phyloP scores from a whole-genome alignment of 441 rosid species.

The Populus hybrid region DNA sequence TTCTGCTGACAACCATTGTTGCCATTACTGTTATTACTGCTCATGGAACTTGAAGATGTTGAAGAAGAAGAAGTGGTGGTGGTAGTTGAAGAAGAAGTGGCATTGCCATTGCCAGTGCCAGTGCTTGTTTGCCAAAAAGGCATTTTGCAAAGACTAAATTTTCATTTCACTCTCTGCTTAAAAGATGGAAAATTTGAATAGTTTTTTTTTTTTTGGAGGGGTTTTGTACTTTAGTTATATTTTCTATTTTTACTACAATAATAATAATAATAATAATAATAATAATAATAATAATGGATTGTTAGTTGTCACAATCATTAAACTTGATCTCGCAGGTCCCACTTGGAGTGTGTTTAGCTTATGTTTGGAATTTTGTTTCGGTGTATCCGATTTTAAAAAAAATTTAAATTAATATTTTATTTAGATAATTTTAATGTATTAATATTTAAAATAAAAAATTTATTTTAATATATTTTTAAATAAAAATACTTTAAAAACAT shows the following conservation, averaged over 20 bases:
- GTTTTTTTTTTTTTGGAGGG: too few species aligned
- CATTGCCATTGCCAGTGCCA: slow-evolving; percentile 20
- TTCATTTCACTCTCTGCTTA: slow-evolving; percentile 32
- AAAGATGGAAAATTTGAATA: not conserved
- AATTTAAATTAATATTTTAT: too few species aligned
- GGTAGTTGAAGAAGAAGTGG: slow-evolving; percentile 31
- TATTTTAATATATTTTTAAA: too few species aligned
- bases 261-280: too few species aligned
- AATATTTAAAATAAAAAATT: too few species aligned
- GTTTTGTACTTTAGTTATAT: not conserved
- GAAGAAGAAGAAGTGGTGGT: slow-evolving; percentile 22
- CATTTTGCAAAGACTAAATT: slow-evolving; percentile 38
- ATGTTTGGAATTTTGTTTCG: too few species aligned
- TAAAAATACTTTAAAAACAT: too few species aligned
- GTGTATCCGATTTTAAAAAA: too few species aligned
- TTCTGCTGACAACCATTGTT: slow-evolving; percentile 29
- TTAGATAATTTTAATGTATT: too few species aligned
- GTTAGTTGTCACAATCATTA: not conserved
- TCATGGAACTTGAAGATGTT: slow-evolving; percentile 32
- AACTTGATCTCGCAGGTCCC: not conserved
- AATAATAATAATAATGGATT: too few species aligned
- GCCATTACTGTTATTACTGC: slow-evolving; percentile 11
- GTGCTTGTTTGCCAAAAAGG: slow-evolving; percentile 56
- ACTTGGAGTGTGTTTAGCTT: too few species aligned
- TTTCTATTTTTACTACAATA: not conserved